Evolutionary conservation across 768 basidiomycete species (phyloP), one percentile per base, ranked within the genome.

Genomic region (Tylopilus balloui): DNA sequence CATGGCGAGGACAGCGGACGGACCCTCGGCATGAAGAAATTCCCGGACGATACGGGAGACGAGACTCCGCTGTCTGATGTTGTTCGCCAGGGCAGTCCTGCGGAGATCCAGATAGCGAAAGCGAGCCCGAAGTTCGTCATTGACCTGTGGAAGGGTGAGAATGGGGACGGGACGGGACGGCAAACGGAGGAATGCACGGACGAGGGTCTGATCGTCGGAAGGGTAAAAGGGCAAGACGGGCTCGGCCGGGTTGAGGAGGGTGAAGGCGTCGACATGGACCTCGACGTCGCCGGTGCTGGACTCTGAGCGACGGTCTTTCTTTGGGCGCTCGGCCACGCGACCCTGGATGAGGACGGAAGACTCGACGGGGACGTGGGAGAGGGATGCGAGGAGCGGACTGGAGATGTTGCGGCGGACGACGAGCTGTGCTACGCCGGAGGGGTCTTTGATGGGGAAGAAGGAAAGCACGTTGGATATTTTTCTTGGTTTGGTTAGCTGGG

Each of bases 91-190:
- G 13, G 74, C 74, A 9, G 81, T 69, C 36, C 93, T 79, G 24
- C 94, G 83, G 35, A 97, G 79, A 73, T 97, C 94, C 36, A 96
- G 79, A 74, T 89, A 84, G 47, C 94, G 87, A 68, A 88, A 87
- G 59, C 83, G 83, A 48, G 88, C 79, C 51, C 94, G 81, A 28
- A 94, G 68, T 51, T 93, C 88, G 63, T 95, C 92, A 59, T 87
- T 89, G 48, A 88, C 80, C 91, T 92, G 59, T 31, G 31, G 44
- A 20, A 38, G 41, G 6, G 28, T 17, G 28, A 41, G 38, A 44
- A 35, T 51, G 40, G 56, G 32, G 11, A 11, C n/a, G 12, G 32
- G 11, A 11, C n/a, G 12, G 13, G 20, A 28, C 4, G 36, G 40
- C n/a, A 12, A 2, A n/a, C 15, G 27, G 19, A 51, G 19, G 4